phyloP scores from a whole-genome alignment of 805 yeast species.

The Debaryomyces tyrocola region DNA sequence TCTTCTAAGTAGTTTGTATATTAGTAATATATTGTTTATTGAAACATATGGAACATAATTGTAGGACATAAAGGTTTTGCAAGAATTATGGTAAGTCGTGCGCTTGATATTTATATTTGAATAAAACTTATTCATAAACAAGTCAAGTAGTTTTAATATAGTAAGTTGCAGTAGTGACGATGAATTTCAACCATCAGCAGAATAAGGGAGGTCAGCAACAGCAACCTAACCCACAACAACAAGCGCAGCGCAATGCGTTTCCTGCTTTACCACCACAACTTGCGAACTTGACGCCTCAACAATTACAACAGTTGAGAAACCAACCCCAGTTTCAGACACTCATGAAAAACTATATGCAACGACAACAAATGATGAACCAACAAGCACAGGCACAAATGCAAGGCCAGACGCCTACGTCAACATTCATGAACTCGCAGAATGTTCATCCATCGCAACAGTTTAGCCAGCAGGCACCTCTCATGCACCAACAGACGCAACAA shows the following conservation, averaged over 20 bases:
- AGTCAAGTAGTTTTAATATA: not conserved
- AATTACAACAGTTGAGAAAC: slow-evolving; percentile 39
- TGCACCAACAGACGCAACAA: slow-evolving; percentile 1
- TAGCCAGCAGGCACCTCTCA: not conserved
- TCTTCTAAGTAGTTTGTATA: not conserved
- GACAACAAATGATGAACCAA: slow-evolving; percentile 40
- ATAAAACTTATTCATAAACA: not conserved
- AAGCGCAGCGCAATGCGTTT: slow-evolving; percentile 6
- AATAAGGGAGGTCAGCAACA: slow-evolving; percentile 6
- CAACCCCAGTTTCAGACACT: slow-evolving; percentile 45
- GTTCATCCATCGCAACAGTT: not conserved
- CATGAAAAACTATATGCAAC: slow-evolving; percentile 39
- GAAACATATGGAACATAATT: too few relatives aligned
- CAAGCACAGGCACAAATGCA: slow-evolving; percentile 27
- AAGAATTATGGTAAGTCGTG: not conserved
- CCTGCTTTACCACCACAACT: slow-evolving; percentile 27
- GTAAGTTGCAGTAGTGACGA: slow-evolving; percentile 1
- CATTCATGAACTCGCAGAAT: not conserved
- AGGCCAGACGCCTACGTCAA: not conserved
- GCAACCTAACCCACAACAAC: slow-evolving; percentile 8
- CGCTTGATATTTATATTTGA: not conserved
- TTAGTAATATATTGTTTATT: not conserved
- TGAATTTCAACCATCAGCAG: slow-evolving; percentile 12
- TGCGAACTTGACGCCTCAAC: slow-evolving; percentile 40
- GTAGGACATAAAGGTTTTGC: not conserved